A percentile compares a stretch with the other conserved stretches of the same genome.
These are phyloP conservation scores for Saprolegnia diclina DNA, from an alignment of 352 stramenopile genomes.

Conservation along the genomic window DNA sequence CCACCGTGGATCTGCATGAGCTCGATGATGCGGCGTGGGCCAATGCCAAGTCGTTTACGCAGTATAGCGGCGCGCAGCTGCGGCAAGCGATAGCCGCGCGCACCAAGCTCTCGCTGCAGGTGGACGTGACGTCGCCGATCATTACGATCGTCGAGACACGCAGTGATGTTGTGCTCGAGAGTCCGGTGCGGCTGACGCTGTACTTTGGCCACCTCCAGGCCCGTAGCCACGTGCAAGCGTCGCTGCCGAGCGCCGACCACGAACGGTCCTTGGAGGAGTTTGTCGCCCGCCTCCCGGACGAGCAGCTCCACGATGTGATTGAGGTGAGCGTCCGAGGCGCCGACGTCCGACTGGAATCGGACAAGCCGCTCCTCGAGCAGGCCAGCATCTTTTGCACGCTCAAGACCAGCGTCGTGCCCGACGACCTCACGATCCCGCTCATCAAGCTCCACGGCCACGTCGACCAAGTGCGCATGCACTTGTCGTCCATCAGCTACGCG, in stretches of 20 bases:
- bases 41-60: conserved; percentile 63
- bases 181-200: conserved; percentile 3
- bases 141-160: conserved; percentile 57
- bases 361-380: conserved; percentile 58
- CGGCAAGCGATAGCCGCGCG: conserved; percentile 58
- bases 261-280: conserved; percentile 6
- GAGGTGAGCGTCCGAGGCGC: conserved; percentile 73
- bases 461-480: conserved; percentile 59
- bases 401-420: conserved; percentile 66
- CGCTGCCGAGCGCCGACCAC: background rate
- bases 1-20: conserved; percentile 68
- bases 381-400: conserved; percentile 71
- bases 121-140: conserved; percentile 76
- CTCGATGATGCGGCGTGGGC: conserved; percentile 67
- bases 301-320: conserved; percentile 69
- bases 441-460: conserved; percentile 70
- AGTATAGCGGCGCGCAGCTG: conserved; percentile 70
- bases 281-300: conserved; percentile 26
- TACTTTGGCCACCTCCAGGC: conserved; percentile 19
- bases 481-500: conserved; percentile 57
- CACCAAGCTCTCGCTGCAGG: conserved; percentile 61
- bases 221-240: background rate
- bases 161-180: conserved; percentile 32
- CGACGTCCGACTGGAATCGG: conserved; percentile 45
- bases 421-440: conserved; percentile 71